A percentile compares a stretch with the other conserved stretches of the same genome.
Evolutionary conservation across 2,329 filamentous ascomycete species (phyloP).

Genomic region (Stylonectria norvegica): DNA sequence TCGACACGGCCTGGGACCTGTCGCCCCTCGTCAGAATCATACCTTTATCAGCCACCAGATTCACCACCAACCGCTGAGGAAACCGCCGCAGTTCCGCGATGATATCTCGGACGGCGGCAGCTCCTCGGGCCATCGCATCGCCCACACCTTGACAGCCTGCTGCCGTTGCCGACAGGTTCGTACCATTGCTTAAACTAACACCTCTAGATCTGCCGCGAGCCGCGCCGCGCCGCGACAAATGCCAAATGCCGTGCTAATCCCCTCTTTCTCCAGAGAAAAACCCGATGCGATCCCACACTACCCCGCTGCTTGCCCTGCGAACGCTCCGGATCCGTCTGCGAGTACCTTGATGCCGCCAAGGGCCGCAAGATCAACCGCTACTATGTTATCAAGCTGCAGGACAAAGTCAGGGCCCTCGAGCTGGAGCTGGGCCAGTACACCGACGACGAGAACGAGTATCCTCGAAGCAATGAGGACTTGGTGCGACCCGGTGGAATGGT

Average conservation of each 20-base stretch:
- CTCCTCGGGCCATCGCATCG: slow-evolving; percentile 58
- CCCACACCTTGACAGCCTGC: slow-evolving; percentile 76
- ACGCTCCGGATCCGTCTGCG: slow-evolving; percentile 84
- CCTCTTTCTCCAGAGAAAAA: slow-evolving; percentile 68
- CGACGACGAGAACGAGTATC: slow-evolving; percentile 67
- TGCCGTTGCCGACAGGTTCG: slow-evolving; percentile 74
- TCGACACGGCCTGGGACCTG: slow-evolving; percentile 52
- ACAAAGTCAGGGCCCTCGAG: slow-evolving; percentile 78
- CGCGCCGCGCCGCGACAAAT: slow-evolving; percentile 7
- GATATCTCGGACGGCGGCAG: slow-evolving; percentile 49
- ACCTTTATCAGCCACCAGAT: slow-evolving; percentile 24
- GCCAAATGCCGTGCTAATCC: slow-evolving; percentile 13
- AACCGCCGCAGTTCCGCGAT: slow-evolving; percentile 32
- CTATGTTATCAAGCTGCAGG: slow-evolving; percentile 89
- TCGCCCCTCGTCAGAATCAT: slow-evolving; percentile 38
- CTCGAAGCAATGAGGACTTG: slow-evolving; percentile 75
- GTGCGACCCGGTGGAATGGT: slow-evolving; percentile 84
- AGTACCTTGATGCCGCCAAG: slow-evolving; percentile 90
- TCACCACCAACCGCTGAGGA: slow-evolving; percentile 29
- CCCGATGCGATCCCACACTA: slow-evolving; percentile 87
- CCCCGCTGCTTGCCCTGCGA: slow-evolving; percentile 92
- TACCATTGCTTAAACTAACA: too few species aligned
- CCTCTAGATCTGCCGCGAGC: too few species aligned
- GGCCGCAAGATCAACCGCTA: slow-evolving; percentile 81
- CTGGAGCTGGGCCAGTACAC: slow-evolving; percentile 76